These are phyloP conservation scores for Tilletia caries DNA, from an alignment of 1,284 basidiomycete species.

Conservation along the genomic window DNA sequence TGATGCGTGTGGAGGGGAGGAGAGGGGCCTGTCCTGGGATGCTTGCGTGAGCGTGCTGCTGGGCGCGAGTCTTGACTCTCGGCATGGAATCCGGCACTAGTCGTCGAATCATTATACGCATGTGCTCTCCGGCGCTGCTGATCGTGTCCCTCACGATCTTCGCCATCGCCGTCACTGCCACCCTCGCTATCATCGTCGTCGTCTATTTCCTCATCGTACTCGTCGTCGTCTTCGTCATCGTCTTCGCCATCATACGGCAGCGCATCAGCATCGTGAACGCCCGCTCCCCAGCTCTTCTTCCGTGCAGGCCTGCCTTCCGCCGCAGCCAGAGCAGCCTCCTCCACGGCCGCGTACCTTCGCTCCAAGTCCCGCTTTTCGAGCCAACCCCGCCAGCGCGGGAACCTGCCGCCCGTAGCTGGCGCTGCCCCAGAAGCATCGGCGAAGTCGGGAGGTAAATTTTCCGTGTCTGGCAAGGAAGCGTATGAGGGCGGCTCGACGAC, in stretches of 20 bases:
- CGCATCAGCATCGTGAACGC: constrained; percentile 8
- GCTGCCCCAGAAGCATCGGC: background rate
- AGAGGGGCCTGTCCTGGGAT: background rate
- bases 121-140: too few species aligned
- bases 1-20: constrained; percentile 13
- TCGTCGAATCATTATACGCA: background rate
- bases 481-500: background rate
- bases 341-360: constrained; percentile 11
- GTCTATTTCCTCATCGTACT: background rate
- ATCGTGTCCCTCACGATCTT: background rate
- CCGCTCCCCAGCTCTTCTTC: constrained; percentile 15
- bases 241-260: background rate
- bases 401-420: constrained; percentile 14
- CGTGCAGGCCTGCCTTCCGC: constrained; percentile 1
- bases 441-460: background rate
- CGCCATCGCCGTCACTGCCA: background rate
- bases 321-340: background rate
- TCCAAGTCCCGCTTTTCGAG: constrained; percentile 15
- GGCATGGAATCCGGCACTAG: background rate
- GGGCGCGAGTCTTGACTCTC: background rate
- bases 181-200: background rate
- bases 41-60: background rate
- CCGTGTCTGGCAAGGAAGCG: background rate
- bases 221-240: constrained; percentile 11
- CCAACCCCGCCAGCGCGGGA: constrained; percentile 16